phyloP scores from a whole-genome alignment of 1,284 basidiomycete genomes.

The Thecaphora thlaspeos region DNA sequence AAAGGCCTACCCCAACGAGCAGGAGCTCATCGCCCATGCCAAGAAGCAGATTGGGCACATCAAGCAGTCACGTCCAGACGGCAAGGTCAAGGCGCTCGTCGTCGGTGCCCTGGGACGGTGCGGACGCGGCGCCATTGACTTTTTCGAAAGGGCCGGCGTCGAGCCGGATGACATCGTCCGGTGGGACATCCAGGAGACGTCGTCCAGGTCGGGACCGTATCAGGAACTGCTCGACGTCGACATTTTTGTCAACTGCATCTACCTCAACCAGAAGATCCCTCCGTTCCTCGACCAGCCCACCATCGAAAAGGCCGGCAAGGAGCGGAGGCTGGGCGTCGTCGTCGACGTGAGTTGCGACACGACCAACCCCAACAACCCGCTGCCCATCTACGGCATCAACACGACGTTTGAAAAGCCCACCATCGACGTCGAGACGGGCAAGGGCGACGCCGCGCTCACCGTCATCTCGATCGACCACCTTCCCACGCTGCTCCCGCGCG shows the following conservation, averaged over 20 bases:
- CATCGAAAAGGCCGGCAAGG: conserved; percentile 71
- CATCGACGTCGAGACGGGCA: conserved; percentile 67
- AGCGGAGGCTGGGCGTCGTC: conserved; percentile 75
- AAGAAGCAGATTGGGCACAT: conserved; percentile 66
- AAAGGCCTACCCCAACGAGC: conserved; percentile 73
- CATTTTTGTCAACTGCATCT: conserved; percentile 99
- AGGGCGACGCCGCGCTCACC: conserved; percentile 63
- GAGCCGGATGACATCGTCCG: conserved; percentile 78
- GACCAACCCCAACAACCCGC: conserved; percentile 97
- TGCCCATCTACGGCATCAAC: conserved; percentile 93
- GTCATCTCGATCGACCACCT: conserved; percentile 98
- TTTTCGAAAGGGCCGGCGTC: conserved; percentile 89
- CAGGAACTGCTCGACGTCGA: conserved; percentile 93
- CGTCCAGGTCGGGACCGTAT: conserved; percentile 92
- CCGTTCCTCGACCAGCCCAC: conserved; percentile 78
- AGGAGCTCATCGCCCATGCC: conserved; percentile 50
- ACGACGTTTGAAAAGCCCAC: conserved; percentile 94
- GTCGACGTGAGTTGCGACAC: conserved; percentile 99
- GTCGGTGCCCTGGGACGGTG: conserved; percentile 95
- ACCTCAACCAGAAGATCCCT: conserved; percentile 84
- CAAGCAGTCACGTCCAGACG: conserved; percentile 63
- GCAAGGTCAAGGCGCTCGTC: conserved; percentile 80
- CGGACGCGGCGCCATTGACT: conserved; percentile 91
- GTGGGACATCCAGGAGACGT: conserved; percentile 95
- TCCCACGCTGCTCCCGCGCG: conserved; percentile 89